phyloP scores from a whole-genome alignment of 176 grass and related monocot genomes.

The Calamus simplicifolius region DNA sequence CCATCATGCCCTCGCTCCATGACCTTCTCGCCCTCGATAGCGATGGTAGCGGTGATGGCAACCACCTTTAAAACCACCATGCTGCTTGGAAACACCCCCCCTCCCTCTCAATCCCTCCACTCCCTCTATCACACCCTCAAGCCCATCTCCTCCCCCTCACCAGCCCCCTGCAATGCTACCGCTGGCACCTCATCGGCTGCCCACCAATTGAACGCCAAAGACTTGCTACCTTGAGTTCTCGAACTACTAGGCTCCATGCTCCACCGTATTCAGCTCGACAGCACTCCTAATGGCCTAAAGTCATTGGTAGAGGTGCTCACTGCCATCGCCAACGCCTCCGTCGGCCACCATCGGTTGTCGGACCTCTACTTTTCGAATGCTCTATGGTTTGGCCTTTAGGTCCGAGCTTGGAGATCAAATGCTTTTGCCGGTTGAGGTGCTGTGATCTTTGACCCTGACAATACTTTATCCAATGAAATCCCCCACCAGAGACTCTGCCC shows the following conservation, averaged over 20 bases:
- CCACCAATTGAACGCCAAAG: neutral
- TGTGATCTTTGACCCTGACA: conserved; percentile 37
- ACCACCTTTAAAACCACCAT: conserved; percentile 19
- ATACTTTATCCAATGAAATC: conserved; percentile 38
- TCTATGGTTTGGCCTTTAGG: conserved; percentile 35
- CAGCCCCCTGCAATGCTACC: neutral
- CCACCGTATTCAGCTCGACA: conserved; percentile 46
- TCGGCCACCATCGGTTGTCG: conserved; percentile 9
- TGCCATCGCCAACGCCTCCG: conserved; percentile 19
- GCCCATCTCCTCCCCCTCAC: neutral
- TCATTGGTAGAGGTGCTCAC: conserved; percentile 48
- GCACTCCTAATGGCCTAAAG: conserved; percentile 42
- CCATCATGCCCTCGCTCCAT: conserved; percentile 28
- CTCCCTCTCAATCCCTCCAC: conserved; percentile 38
- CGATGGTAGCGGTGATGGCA: neutral
- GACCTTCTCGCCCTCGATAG: conserved; percentile 14
- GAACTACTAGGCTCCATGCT: conserved; percentile 44
- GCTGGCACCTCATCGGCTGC: conserved; percentile 2
- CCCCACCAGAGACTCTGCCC: conserved; percentile 16
- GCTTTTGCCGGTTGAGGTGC: conserved; percentile 34
- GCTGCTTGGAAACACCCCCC: conserved; percentile 1
- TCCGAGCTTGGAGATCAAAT: conserved; percentile 32
- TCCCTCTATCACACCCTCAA: conserved; percentile 47
- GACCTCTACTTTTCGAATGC: conserved; percentile 48
- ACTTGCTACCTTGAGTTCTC: conserved; percentile 32